Evolutionary conservation across 2,329 filamentous ascomycete species (phyloP), one percentile per base, ranked within the genome.

Genomic region (Monilinia laxa): DNA sequence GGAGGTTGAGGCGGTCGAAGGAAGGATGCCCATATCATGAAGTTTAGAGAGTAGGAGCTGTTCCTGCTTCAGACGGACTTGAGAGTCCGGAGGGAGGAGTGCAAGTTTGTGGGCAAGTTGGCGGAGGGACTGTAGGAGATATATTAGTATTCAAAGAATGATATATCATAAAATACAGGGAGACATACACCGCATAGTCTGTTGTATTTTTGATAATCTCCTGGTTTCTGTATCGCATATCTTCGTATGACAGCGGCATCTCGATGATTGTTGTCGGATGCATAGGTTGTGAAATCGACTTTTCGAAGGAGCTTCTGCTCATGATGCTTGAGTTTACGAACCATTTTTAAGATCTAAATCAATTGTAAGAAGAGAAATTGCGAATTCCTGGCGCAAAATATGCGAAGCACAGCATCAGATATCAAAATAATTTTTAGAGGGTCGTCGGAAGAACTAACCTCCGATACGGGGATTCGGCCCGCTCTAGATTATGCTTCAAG

Each of bases 261-360:
- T 77, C 94, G 90, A 81, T 99, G 95, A 74, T 87, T 84, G 76
- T 90, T 86, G 81, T 98, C 93, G 76, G 88, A 88, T 80, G 95
- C 95, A 84, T 94, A 97, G 76, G 90, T 95, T 78, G 93, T 89
- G 80, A 99, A 96, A 81, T 99, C 93, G 79, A 95, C 93, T 77
- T 94, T 94, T 75, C 85, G 84, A 71, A 98, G 87, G 77, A 98
- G 90, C 85, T 95, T 96, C 78, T 95, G 88, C 87, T 99, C 95
- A 81, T 97, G 94, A 80, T 96, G 87, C 81, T 97, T 98, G 77
- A 99, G 87, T 83, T 96, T 93, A 74, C 95, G 90, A 73, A 96
- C 92, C 95, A 98, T 98, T 31, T 72, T 84, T n/a, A 2, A 16
- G 28, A 45, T 47, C 35, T 31, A 14, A 12, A 16, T 42, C 11